A percentile compares a stretch with the other conserved stretches of the same genome.
phyloP scores from a whole-genome alignment of 1,284 basidiomycete genomes.

The Trametes polyzona region DNA sequence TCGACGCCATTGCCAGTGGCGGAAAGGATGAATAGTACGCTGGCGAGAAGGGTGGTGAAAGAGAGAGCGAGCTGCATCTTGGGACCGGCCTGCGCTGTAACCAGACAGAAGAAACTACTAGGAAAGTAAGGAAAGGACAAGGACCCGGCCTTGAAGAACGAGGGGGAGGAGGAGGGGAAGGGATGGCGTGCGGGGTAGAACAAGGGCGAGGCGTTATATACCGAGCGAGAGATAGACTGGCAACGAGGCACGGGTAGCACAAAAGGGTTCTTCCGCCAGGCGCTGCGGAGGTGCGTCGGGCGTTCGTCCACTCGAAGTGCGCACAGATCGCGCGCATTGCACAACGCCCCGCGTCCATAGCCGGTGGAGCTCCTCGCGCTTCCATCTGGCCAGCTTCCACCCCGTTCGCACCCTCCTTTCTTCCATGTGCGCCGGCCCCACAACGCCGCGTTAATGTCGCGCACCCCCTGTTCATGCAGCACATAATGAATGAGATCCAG shows the following conservation, averaged over 20 bases:
- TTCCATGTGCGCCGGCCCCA: too few relatives aligned
- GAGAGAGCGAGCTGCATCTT: slow-evolving; percentile 59
- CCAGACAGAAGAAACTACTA: slow-evolving; percentile 33
- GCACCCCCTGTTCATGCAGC: not conserved
- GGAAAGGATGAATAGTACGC: slow-evolving; percentile 51
- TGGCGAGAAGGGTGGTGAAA: slow-evolving; percentile 57
- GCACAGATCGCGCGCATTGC: not conserved
- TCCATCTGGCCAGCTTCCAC: not conserved
- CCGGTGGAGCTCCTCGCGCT: not conserved
- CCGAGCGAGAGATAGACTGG: not conserved
- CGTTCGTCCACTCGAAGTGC: not conserved
- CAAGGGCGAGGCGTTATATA: slow-evolving; percentile 17
- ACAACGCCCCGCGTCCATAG: not conserved
- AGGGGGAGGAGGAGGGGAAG: slow-evolving; percentile 18
- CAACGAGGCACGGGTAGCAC: slow-evolving; percentile 19
- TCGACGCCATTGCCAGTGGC: slow-evolving; percentile 39
- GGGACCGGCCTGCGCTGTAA: slow-evolving; percentile 33
- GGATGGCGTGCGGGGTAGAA: slow-evolving; percentile 10
- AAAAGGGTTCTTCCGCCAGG: slow-evolving; percentile 10
- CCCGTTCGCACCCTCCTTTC: too few relatives aligned
- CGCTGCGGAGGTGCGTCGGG: slow-evolving; percentile 2
- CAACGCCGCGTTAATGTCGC: too few relatives aligned
- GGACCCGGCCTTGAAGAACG: slow-evolving; percentile 36
- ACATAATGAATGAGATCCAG: not conserved
- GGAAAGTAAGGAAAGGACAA: slow-evolving; percentile 32